Conservation (phyloP, 2,329 filamentous ascomycete genomes). For the Penicillium rolfsii region DNA sequence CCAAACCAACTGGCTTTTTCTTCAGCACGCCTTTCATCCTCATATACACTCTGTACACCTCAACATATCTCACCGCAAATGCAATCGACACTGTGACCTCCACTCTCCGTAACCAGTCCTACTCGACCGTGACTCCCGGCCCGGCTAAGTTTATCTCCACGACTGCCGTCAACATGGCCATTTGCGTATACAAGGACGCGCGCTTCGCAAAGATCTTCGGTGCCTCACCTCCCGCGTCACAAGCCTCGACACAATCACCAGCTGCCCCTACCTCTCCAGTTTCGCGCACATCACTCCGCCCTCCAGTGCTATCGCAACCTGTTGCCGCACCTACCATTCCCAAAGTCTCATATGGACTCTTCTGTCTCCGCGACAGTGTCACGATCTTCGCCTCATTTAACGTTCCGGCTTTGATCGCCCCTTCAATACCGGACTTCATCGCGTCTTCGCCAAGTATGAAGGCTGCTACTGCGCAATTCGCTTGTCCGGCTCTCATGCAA, state of each 20-base stretch:
- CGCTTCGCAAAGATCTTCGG: slow-evolving; percentile 84
- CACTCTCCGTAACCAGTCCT: slow-evolving; percentile 61
- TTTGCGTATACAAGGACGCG: slow-evolving; percentile 89
- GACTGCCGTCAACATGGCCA: slow-evolving; percentile 76
- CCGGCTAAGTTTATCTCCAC: slow-evolving; percentile 80
- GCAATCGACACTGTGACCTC: slow-evolving; percentile 78
- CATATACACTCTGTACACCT: slow-evolving; percentile 71
- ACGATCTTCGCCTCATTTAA: slow-evolving; percentile 95
- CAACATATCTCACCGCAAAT: slow-evolving; percentile 90
- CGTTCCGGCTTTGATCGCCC: slow-evolving; percentile 76
- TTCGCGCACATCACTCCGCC: slow-evolving; percentile 13
- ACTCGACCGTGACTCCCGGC: slow-evolving; percentile 69
- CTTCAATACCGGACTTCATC: slow-evolving; percentile 62
- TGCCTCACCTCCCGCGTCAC: slow-evolving; percentile 45
- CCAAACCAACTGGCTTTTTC: slow-evolving; percentile 49
- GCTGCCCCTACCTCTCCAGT: slow-evolving; percentile 8
- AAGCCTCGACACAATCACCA: slow-evolving; percentile 34
- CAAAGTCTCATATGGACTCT: slow-evolving; percentile 72
- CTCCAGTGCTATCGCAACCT: slow-evolving; percentile 24
- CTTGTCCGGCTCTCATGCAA: slow-evolving; percentile 78
- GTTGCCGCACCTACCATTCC: slow-evolving; percentile 58
- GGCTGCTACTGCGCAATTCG: slow-evolving; percentile 72
- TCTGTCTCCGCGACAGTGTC: slow-evolving; percentile 79
- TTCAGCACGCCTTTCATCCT: slow-evolving; percentile 53
- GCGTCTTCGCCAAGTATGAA: slow-evolving; percentile 51